Conservation (phyloP, 306 rosid genomes). For the Gleditsia sinensis region DNA sequence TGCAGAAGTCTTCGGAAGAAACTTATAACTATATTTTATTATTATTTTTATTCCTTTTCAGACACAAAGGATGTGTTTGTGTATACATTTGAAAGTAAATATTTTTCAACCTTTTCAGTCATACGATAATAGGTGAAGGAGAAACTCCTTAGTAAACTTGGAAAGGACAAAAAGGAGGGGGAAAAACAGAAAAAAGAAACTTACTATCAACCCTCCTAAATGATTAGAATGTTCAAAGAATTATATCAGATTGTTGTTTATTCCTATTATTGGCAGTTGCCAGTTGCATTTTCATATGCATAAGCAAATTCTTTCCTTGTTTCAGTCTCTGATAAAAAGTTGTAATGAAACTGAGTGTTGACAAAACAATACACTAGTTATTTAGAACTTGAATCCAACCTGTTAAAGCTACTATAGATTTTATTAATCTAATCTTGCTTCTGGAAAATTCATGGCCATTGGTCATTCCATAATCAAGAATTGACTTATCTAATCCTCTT, state of each 20-base stretch:
- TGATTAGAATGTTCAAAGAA: not conserved
- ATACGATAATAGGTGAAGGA: not conserved
- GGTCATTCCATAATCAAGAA: not conserved
- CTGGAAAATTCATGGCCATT: not conserved
- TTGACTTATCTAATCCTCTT: not conserved
- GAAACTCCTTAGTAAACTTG: not conserved
- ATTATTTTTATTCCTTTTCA: not conserved
- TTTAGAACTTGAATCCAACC: not conserved
- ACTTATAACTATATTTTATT: not conserved
- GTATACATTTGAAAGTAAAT: not conserved
- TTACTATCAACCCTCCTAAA: not conserved
- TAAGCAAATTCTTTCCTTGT: not conserved
- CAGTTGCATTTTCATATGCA: not conserved
- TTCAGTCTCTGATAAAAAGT: not conserved
- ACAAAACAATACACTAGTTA: not conserved
- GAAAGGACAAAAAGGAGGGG: not conserved
- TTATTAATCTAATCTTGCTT: slow-evolving; percentile 1
- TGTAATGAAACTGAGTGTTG: not conserved
- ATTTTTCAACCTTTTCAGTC: not conserved
- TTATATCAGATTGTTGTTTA: not conserved
- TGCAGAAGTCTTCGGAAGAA: not conserved
- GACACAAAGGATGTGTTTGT: not conserved
- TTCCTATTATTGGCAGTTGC: not conserved
- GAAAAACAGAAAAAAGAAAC: not conserved
- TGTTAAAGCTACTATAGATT: not conserved